Base-by-base conservation (phyloP, 257 asterid species). In the Eustoma russellianum region DNA sequence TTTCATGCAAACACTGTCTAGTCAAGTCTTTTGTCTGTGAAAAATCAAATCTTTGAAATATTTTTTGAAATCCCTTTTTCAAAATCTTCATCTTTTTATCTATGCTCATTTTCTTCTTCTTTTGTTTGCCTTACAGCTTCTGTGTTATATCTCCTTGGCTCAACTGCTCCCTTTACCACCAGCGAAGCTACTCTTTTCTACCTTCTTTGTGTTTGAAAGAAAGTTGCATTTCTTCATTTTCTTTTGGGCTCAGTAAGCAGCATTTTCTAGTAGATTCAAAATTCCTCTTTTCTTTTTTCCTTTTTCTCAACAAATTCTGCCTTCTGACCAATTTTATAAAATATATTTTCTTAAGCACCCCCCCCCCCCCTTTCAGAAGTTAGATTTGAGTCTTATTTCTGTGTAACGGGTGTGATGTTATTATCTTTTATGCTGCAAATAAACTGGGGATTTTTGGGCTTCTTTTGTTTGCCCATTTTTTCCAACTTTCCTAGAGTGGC, bases 61-160 rank as follows among this genome's bases (percentile, higher is more conserved):
- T 56, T 50, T 41, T 30, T 51, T 12, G 43, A 46, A 61, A 72
- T 49, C 43, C 48, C 61, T 64, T 66, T 54, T 38, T 35, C 63
- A 6, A 38, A 48, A 24, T 14, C 19, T 60, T 43, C 30, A 17
- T 13, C 17, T n/a, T n/a, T 51, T 24, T 5, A 28, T 35, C 51
- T 38, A 38, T 44, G 10, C 19, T 56, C 59, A 13, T 56, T 54
- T 35, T 13, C 59, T 53, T 59, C 2, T 54, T 46, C n/a, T 46
- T 41, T 13, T 41, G 60, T 59, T 16, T 59, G 41, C 62, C 67
- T 55, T 46, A 55, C 63, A 61, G 58, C 52, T 48, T 33, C 5
- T 56, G 33, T 35, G 19, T 17, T n/a, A n/a, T 33, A 17, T 17
- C 48, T 16, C 41, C 46, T 38, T 17, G 24, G 44, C 38, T 51